Evolutionary conservation across 1,284 basidiomycete species (phyloP), one percentile per base, ranked within the genome.

Genomic region (Moesziomyces aphidis): DNA sequence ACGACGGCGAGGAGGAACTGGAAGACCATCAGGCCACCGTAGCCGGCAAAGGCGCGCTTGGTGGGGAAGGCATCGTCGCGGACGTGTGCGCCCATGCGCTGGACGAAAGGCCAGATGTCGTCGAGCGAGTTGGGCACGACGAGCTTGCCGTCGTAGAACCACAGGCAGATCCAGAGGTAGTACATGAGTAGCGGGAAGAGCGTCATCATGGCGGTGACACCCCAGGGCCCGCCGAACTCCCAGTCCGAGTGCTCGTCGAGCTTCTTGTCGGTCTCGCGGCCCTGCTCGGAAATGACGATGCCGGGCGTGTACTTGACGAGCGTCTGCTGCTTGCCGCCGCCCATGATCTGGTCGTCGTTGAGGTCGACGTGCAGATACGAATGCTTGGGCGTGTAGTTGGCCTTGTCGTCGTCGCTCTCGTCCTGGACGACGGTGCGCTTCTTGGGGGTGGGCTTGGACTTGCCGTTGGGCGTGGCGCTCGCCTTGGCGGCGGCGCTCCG

Each of bases 111-210:
- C 61, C 87, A 79, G 56, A 95, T 88, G 74, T 94, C 93, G 50
- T 89, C 89, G 23, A 90, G 62, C 13, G 92, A 91, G 34, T 86
- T 87, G 34, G 95, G 95, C 76, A 89, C 86, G n/a, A 93, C 90
- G 46, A 97, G 87, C 78, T 89, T 88, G 56, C 96, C 96, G 76
- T 97, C 92, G 85, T 98, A 95, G 86, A 95, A 97, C 90, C 93
- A 95, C 44, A 98, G 89, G 64, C 97, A 99, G 77, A 95, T 94
- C 93, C 94, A 98, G 76, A 99, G 90, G 87, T 99, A 99, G 86
- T 98, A 98, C 95, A 95, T 94, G 71, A 93, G 88, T 43, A 91
- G 85, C 0, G 96, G 96, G 86, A 99, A 99, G 55, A 92, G 90
- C 31, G 91, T 88, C 92, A 99, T 99, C 88, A 99, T 98, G 31